A percentile compares a stretch with the other conserved stretches of the same genome.
phyloP scores from a whole-genome alignment of 2,329 filamentous ascomycete species.

The Aureobasidium sp. region DNA sequence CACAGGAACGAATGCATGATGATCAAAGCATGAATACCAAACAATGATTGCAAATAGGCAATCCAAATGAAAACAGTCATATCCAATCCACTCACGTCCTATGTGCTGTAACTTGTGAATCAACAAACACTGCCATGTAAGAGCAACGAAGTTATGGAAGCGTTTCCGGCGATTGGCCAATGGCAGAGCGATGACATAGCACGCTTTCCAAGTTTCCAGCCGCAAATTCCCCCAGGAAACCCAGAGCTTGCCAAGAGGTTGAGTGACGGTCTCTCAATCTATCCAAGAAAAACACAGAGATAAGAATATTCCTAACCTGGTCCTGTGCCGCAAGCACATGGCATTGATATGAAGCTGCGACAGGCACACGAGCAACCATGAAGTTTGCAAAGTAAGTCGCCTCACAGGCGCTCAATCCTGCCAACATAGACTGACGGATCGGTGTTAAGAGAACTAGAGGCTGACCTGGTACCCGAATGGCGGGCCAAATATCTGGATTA shows the following conservation, averaged over 20 bases:
- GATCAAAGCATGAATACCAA: constrained; percentile 1
- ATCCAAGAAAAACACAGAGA: background rate
- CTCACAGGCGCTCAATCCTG: background rate
- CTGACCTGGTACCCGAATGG: constrained; percentile 90
- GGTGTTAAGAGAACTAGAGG: constrained; percentile 62
- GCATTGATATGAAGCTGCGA: background rate
- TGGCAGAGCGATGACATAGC: background rate
- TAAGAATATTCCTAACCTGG: background rate
- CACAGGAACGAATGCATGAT: background rate
- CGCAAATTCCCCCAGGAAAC: no score
- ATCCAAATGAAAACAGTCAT: background rate
- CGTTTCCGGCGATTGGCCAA: background rate
- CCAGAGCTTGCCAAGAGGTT: background rate
- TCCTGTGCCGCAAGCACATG: background rate
- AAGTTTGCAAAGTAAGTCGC: constrained; percentile 21
- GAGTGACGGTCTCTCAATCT: background rate
- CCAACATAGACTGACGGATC: constrained; percentile 3
- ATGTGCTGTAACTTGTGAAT: background rate
- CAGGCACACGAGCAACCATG: constrained; percentile 18
- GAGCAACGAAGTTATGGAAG: background rate
- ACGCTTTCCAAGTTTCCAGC: no score
- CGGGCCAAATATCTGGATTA: constrained; percentile 89
- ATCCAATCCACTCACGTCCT: background rate
- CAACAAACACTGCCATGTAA: background rate
- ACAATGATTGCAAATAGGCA: background rate